Percentiles rank a stretch among this genome's conserved stretches.
Conservation (phyloP, 106 monocot genomes). For the Chionographis japonica region DNA sequence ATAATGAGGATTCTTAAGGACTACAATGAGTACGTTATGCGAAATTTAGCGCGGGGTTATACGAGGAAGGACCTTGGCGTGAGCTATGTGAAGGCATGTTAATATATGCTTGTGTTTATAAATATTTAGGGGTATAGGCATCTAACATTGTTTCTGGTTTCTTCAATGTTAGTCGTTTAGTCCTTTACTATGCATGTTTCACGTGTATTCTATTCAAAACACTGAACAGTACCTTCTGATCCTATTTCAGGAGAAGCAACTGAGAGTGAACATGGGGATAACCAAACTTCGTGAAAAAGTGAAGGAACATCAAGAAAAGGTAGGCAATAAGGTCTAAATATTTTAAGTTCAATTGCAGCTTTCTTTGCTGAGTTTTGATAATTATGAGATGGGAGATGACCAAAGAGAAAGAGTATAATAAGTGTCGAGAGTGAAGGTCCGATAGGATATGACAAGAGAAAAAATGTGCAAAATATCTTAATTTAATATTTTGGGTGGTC, state of each 20-base stretch:
- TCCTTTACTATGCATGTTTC: not conserved
- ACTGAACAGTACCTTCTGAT: not conserved
- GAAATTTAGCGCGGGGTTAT: constrained; percentile 86
- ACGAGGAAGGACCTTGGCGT: constrained; percentile 77
- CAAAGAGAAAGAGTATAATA: no score
- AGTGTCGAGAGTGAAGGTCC: no score
- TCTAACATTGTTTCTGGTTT: not conserved
- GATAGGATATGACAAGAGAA: no score
- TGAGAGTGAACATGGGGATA: constrained; percentile 77
- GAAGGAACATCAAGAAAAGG: constrained; percentile 75
- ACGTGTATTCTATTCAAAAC: not conserved
- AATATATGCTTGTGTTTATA: not conserved
- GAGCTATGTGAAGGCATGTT: constrained; percentile 75
- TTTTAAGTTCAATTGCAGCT: not conserved
- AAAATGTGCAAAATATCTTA: no score
- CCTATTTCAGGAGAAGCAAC: constrained; percentile 57
- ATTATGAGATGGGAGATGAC: not conserved
- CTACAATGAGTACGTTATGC: constrained; percentile 84
- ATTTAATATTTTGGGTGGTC: no score
- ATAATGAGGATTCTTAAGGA: constrained; percentile 91
- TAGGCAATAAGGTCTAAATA: constrained; percentile 15
- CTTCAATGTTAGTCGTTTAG: not conserved
- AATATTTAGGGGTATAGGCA: not conserved
- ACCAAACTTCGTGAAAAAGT: constrained; percentile 68
- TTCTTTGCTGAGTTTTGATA: not conserved